phyloP scores from a whole-genome alignment of 495 filamentous ascomycete species.

The Tirmania nivea region DNA sequence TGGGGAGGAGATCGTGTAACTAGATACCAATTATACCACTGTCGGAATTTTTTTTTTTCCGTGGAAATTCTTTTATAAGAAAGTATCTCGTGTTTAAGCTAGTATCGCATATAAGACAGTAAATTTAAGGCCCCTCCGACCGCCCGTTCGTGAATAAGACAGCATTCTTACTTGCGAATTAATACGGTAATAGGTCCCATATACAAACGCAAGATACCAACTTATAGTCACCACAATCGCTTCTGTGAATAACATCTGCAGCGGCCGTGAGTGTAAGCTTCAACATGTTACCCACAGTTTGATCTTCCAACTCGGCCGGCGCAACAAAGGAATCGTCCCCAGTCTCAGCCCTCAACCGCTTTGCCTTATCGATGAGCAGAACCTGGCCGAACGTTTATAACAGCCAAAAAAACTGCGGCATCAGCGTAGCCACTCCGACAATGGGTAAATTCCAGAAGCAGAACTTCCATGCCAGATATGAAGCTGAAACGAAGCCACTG shows the following conservation, averaged over 20 bases:
- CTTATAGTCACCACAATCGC: slow-evolving; percentile 43
- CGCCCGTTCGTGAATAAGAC: no score
- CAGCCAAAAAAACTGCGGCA: slow-evolving; percentile 12
- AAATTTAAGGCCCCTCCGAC: no score
- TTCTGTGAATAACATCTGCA: slow-evolving; percentile 36
- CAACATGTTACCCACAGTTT: slow-evolving; percentile 21
- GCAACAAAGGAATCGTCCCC: slow-evolving; percentile 22
- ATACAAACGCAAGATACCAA: slow-evolving; percentile 45
- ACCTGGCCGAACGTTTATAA: slow-evolving; percentile 42
- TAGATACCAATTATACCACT: no score
- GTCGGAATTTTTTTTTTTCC: no score
- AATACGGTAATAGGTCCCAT: slow-evolving; percentile 60
- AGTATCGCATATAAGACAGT: no score
- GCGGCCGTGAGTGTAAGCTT: slow-evolving; percentile 24
- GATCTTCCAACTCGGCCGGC: slow-evolving; percentile 25
- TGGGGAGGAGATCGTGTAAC: no score
- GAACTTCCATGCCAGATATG: slow-evolving; percentile 28
- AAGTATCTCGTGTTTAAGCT: no score
- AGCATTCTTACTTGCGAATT: no score
- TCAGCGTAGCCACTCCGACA: slow-evolving; percentile 22
- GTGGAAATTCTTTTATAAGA: no score
- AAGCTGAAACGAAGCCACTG: slow-evolving; percentile 24
- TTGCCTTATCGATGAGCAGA: slow-evolving; percentile 34
- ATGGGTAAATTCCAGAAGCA: slow-evolving; percentile 33
- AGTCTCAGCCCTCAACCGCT: slow-evolving; percentile 25